Percentiles rank a stretch among this genome's conserved stretches.
Evolutionary conservation across 176 grass and related monocot species (phyloP).

Genomic region (Pontederia paniculata): DNA sequence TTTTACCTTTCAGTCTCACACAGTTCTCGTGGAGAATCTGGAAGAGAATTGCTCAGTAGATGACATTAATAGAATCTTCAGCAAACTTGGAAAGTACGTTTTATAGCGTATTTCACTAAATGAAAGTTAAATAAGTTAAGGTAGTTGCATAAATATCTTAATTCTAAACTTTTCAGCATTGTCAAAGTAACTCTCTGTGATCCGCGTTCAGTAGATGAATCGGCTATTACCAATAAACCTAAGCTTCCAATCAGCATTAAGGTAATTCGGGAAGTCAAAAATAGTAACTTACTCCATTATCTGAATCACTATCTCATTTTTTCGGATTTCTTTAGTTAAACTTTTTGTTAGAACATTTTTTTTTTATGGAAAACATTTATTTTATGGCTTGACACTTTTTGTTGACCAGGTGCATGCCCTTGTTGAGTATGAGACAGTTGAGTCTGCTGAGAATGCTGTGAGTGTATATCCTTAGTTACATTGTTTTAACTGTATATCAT

Average conservation of each 20-base stretch:
- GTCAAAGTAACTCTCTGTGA: constrained; percentile 57
- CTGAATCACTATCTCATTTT: too few relatives aligned
- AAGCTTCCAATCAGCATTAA: neutral
- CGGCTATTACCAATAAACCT: constrained; percentile 30
- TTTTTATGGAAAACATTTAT: constrained; percentile 10
- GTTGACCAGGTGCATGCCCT: constrained; percentile 51
- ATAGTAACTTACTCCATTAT: too few relatives aligned
- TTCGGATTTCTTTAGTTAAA: too few relatives aligned
- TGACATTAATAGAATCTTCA: constrained; percentile 51
- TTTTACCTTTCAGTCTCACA: neutral
- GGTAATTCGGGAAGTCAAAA: neutral
- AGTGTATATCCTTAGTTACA: constrained; percentile 25
- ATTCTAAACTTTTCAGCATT: constrained; percentile 33
- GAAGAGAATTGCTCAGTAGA: constrained; percentile 44
- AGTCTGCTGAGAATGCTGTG: constrained; percentile 66
- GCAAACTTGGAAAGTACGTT: constrained; percentile 62
- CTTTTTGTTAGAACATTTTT: too few relatives aligned
- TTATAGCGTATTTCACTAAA: neutral
- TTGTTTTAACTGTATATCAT: constrained; percentile 14
- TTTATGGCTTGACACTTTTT: constrained; percentile 4
- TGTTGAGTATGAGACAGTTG: constrained; percentile 60
- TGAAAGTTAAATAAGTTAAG: constrained; percentile 3
- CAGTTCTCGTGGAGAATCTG: constrained; percentile 61
- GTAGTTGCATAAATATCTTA: constrained; percentile 11
- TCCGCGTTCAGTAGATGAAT: constrained; percentile 36